Evolutionary conservation across 2,329 filamentous ascomycete species (phyloP).

Genomic region (Dichotomopilus funicola): DNA sequence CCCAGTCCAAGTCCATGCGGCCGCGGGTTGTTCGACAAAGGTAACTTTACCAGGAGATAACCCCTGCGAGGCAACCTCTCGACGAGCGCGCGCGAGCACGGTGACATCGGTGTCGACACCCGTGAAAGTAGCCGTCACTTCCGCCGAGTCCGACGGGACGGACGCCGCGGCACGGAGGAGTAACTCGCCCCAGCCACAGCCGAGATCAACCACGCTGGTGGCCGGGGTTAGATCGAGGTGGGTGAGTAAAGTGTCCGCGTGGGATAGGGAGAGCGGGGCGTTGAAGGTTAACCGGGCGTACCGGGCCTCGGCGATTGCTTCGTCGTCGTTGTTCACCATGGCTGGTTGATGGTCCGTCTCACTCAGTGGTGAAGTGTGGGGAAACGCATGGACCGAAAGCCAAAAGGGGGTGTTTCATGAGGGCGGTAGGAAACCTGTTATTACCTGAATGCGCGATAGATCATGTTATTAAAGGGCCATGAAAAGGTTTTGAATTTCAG

Average conservation of each 20-base stretch:
- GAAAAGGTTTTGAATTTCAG: no score
- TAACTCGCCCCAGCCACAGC: conserved; percentile 7
- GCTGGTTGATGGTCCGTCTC: background rate
- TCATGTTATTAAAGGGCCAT: no score
- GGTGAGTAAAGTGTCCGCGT: conserved; percentile 1
- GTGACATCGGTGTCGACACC: background rate
- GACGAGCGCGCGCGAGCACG: background rate
- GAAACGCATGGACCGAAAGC: background rate
- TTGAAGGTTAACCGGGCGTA: conserved; percentile 1
- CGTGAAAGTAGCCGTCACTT: background rate
- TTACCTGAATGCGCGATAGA: no score
- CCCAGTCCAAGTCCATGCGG: background rate
- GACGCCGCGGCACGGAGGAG: background rate
- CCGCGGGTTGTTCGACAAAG: background rate
- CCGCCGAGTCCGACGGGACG: background rate
- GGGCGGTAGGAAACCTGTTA: no score
- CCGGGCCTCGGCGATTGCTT: background rate
- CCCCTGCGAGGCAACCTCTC: background rate
- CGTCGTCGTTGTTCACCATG: background rate
- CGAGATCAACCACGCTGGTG: conserved; percentile 3
- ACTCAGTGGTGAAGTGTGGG: background rate
- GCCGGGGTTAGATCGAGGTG: background rate
- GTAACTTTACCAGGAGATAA: background rate
- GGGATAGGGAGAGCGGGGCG: background rate
- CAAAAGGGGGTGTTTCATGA: no score